phyloP scores from a whole-genome alignment of 148 eudicot species.

The Silene conica region DNA sequence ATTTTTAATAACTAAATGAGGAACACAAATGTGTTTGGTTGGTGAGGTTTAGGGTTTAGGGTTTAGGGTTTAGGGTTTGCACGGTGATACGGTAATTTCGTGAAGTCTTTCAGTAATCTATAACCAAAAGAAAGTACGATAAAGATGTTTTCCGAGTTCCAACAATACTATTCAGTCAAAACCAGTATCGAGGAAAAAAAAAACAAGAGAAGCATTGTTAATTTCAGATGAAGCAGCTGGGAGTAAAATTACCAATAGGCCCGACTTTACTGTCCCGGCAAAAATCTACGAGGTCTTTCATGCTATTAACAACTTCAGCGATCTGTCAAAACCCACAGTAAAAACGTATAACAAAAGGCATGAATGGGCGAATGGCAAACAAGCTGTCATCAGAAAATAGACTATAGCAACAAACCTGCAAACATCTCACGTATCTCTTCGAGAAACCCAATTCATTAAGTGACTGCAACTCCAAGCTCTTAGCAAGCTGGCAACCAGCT shows the following conservation, averaged over 20 bases:
- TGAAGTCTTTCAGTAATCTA: no score
- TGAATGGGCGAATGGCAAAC: not conserved
- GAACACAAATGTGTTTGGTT: no score
- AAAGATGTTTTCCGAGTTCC: not conserved
- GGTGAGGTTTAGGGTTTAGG: no score
- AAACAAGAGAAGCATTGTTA: not conserved
- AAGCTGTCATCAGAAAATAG: not conserved
- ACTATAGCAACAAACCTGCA: slow-evolving; percentile 50
- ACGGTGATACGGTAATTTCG: no score
- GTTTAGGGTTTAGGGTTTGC: no score
- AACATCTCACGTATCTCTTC: slow-evolving; percentile 90
- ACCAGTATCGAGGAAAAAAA: not conserved
- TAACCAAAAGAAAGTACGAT: not conserved
- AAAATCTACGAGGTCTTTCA: slow-evolving; percentile 87
- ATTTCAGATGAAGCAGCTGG: not conserved
- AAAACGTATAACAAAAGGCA: not conserved
- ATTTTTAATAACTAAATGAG: no score
- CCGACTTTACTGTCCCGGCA: slow-evolving; percentile 69
- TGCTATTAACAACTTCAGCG: slow-evolving; percentile 92
- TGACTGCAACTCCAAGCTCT: slow-evolving; percentile 79
- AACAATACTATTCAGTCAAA: not conserved
- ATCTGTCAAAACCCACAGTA: slow-evolving; percentile 43
- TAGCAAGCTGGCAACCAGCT: slow-evolving; percentile 88
- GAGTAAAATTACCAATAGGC: slow-evolving; percentile 60
- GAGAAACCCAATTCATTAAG: slow-evolving; percentile 94